Evolutionary conservation across 345 rosid species (phyloP).

Genomic region (Raphanus sativus): DNA sequence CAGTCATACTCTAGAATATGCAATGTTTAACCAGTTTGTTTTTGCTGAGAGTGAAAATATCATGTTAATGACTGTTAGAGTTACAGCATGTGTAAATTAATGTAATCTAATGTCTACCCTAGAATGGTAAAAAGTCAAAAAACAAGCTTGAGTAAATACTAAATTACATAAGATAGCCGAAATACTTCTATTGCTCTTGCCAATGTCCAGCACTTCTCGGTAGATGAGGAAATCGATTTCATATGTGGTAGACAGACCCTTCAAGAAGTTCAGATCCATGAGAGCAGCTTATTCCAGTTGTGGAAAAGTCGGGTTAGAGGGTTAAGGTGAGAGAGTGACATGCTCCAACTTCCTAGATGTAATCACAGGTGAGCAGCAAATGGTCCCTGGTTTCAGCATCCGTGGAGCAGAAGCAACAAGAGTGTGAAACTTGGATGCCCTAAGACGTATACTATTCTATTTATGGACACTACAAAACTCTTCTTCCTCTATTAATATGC

Average conservation of each 20-base stretch:
- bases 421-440: neutral
- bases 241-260: neutral
- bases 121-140: neutral
- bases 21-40: neutral
- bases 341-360: neutral
- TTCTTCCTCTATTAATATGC: too few species aligned
- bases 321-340: neutral
- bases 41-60: neutral
- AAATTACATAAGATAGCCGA: neutral
- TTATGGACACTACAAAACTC: too few species aligned
- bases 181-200: neutral
- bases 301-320: neutral
- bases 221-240: neutral
- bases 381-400: neutral
- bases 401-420: neutral
- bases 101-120: neutral
- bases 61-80: neutral
- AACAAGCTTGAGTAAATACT: neutral
- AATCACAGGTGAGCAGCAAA: neutral
- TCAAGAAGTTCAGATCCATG: neutral
- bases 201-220: neutral
- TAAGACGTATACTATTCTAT: too few species aligned
- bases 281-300: neutral
- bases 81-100: neutral
- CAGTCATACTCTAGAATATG: neutral